These are phyloP conservation scores for Fonsecaea monophora DNA, from an alignment of 2,329 filamentous ascomycete genomes.

Conservation along the genomic window DNA sequence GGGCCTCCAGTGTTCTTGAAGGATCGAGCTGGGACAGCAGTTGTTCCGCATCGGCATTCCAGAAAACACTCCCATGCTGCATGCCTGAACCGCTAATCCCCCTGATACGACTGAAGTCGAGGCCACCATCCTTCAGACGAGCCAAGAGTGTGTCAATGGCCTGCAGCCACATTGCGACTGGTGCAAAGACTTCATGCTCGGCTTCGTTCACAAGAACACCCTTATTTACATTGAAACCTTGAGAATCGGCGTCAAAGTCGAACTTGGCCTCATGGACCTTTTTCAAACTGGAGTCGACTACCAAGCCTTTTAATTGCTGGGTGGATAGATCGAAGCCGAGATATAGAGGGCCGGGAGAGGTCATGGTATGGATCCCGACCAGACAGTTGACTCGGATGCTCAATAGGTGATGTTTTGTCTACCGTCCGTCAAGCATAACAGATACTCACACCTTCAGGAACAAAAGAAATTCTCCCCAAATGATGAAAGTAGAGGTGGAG, in stretches of 20 bases:
- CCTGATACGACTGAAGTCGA: slow-evolving; percentile 75
- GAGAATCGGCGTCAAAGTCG: slow-evolving; percentile 88
- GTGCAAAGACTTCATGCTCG: slow-evolving; percentile 89
- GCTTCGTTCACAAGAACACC: slow-evolving; percentile 82
- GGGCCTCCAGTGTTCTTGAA: slow-evolving; percentile 69
- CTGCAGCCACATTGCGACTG: slow-evolving; percentile 93
- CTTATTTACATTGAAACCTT: slow-evolving; percentile 80
- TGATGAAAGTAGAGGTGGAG: slow-evolving; percentile 25
- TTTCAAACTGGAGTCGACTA: slow-evolving; percentile 81
- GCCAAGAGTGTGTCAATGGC: slow-evolving; percentile 84
- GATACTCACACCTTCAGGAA: slow-evolving; percentile 17
- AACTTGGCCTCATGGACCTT: slow-evolving; percentile 86
- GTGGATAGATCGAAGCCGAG: slow-evolving; percentile 96
- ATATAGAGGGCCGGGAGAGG: slow-evolving; percentile 69
- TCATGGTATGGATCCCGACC: slow-evolving; percentile 43
- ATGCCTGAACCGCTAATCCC: slow-evolving; percentile 92
- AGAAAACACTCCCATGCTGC: slow-evolving; percentile 98
- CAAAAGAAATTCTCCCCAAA: neutral
- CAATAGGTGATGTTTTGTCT: neutral
- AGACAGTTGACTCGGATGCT: neutral
- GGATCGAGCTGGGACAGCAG: slow-evolving; percentile 68
- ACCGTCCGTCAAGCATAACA: neutral
- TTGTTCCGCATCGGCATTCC: slow-evolving; percentile 73
- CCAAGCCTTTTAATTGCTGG: slow-evolving; percentile 93
- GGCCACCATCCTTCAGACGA: slow-evolving; percentile 71